phyloP scores from a whole-genome alignment of 192 early-diverging fungal genomes.

The Coemansia reversa region DNA sequence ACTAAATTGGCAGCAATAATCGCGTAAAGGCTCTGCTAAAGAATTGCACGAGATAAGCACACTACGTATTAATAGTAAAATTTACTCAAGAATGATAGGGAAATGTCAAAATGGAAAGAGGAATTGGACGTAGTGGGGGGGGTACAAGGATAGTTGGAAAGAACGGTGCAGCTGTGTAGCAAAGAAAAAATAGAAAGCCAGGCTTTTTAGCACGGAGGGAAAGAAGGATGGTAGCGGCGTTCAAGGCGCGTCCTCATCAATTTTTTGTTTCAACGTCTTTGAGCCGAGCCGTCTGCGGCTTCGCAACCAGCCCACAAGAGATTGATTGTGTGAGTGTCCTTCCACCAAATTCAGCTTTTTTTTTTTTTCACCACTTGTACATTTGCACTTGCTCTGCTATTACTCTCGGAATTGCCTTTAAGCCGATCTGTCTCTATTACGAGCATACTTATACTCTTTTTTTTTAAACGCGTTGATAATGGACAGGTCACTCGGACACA shows the following conservation, averaged over 20 bases:
- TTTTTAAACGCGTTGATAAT: conserved; percentile 3
- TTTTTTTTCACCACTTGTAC: neutral
- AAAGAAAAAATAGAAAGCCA: neutral
- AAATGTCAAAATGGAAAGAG: neutral
- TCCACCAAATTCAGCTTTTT: neutral
- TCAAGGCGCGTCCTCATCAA: neutral
- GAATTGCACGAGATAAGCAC: neutral
- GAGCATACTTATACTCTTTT: neutral
- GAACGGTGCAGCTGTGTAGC: neutral
- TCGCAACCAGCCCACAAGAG: too few species aligned
- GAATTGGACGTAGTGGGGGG: neutral
- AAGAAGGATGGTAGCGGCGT: neutral
- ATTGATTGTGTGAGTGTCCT: too few species aligned
- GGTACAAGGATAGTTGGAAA: neutral
- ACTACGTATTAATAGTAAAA: neutral
- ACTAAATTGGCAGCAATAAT: neutral
- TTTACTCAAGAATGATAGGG: neutral
- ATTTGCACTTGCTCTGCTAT: neutral
- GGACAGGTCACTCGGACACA: conserved; percentile 24
- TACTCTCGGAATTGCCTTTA: neutral
- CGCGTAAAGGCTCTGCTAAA: neutral
- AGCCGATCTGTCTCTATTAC: neutral
- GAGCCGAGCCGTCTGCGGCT: neutral
- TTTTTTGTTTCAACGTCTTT: neutral
- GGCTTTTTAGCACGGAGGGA: neutral